These are phyloP conservation scores for Tripidium arundinaceum DNA, from an alignment of 202 grass and related monocot genomes.

Conservation along the genomic window DNA sequence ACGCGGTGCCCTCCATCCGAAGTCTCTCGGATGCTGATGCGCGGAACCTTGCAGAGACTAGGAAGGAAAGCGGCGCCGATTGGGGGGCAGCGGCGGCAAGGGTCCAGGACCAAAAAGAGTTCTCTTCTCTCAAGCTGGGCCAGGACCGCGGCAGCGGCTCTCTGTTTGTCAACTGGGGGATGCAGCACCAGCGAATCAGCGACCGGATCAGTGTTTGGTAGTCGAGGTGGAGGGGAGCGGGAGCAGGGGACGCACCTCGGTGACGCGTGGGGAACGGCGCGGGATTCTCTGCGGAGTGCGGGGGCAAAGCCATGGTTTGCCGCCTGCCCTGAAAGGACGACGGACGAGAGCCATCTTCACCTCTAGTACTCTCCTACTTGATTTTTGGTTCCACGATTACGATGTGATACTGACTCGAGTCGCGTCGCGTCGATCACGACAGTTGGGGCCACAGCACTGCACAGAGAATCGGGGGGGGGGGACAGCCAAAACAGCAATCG, in stretches of 20 bases:
- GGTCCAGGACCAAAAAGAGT: background rate
- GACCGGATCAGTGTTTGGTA: background rate
- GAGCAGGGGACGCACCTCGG: background rate
- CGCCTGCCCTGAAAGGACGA: background rate
- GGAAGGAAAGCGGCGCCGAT: background rate
- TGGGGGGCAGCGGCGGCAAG: conserved; percentile 1
- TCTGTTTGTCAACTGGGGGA: background rate
- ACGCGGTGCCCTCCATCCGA: background rate
- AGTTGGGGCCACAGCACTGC: background rate
- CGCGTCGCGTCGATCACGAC: background rate
- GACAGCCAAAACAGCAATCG: background rate
- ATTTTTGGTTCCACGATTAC: background rate
- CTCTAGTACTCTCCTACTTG: too few relatives aligned
- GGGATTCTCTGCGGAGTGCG: background rate
- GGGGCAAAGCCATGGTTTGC: background rate
- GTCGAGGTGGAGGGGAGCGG: background rate
- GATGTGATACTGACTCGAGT: background rate
- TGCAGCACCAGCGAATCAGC: background rate
- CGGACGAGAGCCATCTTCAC: background rate
- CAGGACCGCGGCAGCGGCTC: background rate
- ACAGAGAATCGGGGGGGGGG: background rate
- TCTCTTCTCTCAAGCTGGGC: background rate
- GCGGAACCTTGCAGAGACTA: background rate
- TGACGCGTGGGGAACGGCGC: background rate
- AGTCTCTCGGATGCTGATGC: background rate